Evolutionary conservation across 1,284 basidiomycete species (phyloP), one percentile per base, ranked within the genome.

Genomic region (Marasmius tenuissimus): DNA sequence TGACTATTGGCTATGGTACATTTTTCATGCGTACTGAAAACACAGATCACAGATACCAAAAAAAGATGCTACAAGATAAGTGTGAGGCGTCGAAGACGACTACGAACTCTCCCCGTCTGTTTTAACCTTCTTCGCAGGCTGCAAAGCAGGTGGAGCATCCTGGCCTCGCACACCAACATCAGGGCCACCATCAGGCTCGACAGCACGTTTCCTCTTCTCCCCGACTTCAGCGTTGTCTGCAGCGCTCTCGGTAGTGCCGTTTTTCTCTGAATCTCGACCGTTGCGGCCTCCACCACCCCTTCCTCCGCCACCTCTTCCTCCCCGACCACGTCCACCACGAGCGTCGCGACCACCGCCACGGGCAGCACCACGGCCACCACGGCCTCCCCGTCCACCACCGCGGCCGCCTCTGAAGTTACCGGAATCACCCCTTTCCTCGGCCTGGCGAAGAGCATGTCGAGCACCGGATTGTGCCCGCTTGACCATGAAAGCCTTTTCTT

Each of bases 151-250:
- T 4, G 90, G 89, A 6, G 87, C 85, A 35, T 75, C 77, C n/a
- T 76, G 80, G 0, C 88, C 88, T 16, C 89, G 81, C 9, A 85
- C 70, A 12, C 89, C 89, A 33, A 81, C 78, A 67, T 88, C 82
- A 2, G 85, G 83, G 0, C 86, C 89, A 65, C 90, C 90, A 67
- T 91, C 90, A 0, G 89, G 89, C 69, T 92, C 90, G 0, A 90
- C 78, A 1, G 81, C 85, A 33, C 89, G 83, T 72, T 91, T 92
- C 63, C 90, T 78, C 77, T 92, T 92, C 66, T 89, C 88, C 22
- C 88, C 89, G 0, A 73, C 69, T 63, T 78, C 73, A 27, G 72
- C 71, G 38, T 78, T 76, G 38, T 73, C 78, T 50, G 62, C 69
- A n/a, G 40, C 38, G 8, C 52, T 68, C 27, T 68, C 69, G 35